Evolutionary conservation across 495 filamentous ascomycete genomes (phyloP).

Genomic region (Margaritispora aquatica): DNA sequence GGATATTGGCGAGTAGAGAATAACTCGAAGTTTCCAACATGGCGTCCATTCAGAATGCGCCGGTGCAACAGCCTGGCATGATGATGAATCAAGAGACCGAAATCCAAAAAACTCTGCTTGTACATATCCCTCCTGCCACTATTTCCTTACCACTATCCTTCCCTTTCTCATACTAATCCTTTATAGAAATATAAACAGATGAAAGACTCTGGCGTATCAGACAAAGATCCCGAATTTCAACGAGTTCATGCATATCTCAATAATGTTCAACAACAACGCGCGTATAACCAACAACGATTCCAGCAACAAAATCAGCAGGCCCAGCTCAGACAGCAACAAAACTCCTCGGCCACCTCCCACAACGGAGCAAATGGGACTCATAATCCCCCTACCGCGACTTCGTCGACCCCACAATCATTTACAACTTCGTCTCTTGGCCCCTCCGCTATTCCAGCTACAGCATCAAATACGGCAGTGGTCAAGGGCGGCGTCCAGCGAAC

Average conservation of each 20-base stretch:
- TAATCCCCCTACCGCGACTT: conserved; percentile 20
- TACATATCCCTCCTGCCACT: conserved; percentile 29
- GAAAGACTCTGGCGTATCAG: conserved; percentile 66
- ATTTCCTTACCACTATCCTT: neutral
- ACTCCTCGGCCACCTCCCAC: conserved; percentile 18
- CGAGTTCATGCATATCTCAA: conserved; percentile 64
- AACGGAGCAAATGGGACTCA: conserved; percentile 47
- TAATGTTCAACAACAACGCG: conserved; percentile 56
- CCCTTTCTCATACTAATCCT: conserved; percentile 12
- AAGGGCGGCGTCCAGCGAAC: conserved; percentile 25
- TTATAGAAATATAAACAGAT: conserved; percentile 74
- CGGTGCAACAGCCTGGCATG: conserved; percentile 53
- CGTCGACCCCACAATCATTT: conserved; percentile 30
- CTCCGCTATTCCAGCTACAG: conserved; percentile 42
- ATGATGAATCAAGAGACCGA: conserved; percentile 53
- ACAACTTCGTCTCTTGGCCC: conserved; percentile 29
- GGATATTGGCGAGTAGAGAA: neutral
- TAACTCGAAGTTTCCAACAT: conserved; percentile 37
- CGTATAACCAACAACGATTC: conserved; percentile 42
- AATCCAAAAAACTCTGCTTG: conserved; percentile 53
- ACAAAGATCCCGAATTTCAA: conserved; percentile 72
- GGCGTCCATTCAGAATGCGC: conserved; percentile 70
- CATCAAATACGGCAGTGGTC: conserved; percentile 33
- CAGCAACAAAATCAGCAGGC: conserved; percentile 39
- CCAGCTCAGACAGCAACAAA: conserved; percentile 40